Base-by-base conservation (phyloP, 805 yeast genomes). In the Candida pseudofarinosa region DNA sequence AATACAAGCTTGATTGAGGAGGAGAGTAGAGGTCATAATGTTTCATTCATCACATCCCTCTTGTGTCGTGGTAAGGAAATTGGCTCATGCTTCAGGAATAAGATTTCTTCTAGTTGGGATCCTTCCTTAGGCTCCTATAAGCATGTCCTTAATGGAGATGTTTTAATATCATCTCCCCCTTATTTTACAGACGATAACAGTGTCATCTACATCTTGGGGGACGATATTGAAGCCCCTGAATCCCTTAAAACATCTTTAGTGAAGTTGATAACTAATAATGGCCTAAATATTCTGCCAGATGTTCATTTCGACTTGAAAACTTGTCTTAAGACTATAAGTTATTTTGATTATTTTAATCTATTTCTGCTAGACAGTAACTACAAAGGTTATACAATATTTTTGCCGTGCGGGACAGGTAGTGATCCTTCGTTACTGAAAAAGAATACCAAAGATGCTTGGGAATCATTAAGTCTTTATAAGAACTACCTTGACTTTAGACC, bases 301-400 rank as follows among this genome's bases (percentile, higher is more conserved):
- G 54, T 63, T 19, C 53, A 49, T 8, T 55, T 71, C n/a, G 68
- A 71, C 44, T 61, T 61, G 46, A 54, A 57, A 13, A 59, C 64
- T 40, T 85, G 93, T 53, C 76, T 95, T 2, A 76, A 69, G 46
- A 81, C 95, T 0, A 55, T 88, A 37, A 65, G 71, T 14, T 79
- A 78, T 50, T 59, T 90, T 45, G 72, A 76, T 38, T 62, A 73
- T 13, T 69, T 79, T 35, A 73, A 70, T 6, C 58, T 87, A 26
- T 62, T 79, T 17, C 75, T 76, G 44, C 67, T 84, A 34, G 64
- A 73, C 10, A 73, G 71, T 3, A 83, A 82, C 44, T 55, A 54
- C 19, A 54, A 66, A 16, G 95, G 95, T 0, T 88, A 88, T 64
- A 79, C 97, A 0, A 63, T 83, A 0, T 77, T 90, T 41, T 65